phyloP scores from a whole-genome alignment of 345 rosid species.

The Gossypium arboreum region DNA sequence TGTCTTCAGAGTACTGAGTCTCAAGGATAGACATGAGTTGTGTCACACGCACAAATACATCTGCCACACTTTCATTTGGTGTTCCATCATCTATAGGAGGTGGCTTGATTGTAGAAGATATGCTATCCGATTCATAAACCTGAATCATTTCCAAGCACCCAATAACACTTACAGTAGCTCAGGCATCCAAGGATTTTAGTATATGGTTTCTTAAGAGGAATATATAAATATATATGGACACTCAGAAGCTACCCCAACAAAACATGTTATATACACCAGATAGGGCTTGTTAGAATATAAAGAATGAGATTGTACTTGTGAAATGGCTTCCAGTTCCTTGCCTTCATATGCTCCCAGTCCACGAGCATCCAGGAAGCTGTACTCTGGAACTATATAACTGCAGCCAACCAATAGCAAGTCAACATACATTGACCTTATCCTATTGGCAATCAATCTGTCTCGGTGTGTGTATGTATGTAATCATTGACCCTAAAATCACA shows the following conservation, averaged over 20 bases:
- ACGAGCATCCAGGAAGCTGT: slow-evolving; percentile 93
- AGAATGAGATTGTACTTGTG: slow-evolving; percentile 47
- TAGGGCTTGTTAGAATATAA: not conserved
- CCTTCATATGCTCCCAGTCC: slow-evolving; percentile 96
- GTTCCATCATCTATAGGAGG: slow-evolving; percentile 90
- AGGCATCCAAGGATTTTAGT: not conserved
- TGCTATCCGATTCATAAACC: slow-evolving; percentile 78
- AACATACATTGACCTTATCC: not conserved
- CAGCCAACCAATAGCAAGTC: slow-evolving; percentile 14
- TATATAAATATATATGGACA: not conserved
- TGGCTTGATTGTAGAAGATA: slow-evolving; percentile 74
- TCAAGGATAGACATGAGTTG: slow-evolving; percentile 95
- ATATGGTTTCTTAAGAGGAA: not conserved
- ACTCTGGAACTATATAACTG: slow-evolving; percentile 89
- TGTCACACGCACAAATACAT: slow-evolving; percentile 86
- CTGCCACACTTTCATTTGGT: slow-evolving; percentile 85
- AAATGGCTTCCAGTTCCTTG: slow-evolving; percentile 63
- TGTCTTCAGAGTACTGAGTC: slow-evolving; percentile 83
- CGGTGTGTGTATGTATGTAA: no score
- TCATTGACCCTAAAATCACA: not conserved
- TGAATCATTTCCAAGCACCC: slow-evolving; percentile 22
- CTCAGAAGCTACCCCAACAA: not conserved
- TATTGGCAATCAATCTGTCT: no score
- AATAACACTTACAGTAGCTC: not conserved
- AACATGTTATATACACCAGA: not conserved